A percentile compares a stretch with the other conserved stretches of the same genome.
Conservation (phyloP, 2,329 filamentous ascomycete genomes). For the Amphichorda felina region DNA sequence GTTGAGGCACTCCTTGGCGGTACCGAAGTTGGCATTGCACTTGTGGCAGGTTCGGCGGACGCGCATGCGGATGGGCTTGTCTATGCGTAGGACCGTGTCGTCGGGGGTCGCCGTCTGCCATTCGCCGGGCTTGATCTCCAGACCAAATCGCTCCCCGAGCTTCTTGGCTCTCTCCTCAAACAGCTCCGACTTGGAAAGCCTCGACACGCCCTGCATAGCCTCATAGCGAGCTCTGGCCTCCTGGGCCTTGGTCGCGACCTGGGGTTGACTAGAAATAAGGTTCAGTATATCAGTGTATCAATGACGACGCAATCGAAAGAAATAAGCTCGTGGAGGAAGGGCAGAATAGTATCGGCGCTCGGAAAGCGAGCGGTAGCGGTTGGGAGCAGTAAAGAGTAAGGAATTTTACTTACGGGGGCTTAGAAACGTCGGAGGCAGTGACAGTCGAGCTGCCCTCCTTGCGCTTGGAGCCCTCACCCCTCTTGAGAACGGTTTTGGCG, state of each 20-base stretch:
- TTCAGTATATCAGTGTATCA: background rate
- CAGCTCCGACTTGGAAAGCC: slow-evolving; percentile 35
- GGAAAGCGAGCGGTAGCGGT: no score
- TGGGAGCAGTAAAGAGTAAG: background rate
- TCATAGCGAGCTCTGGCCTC: slow-evolving; percentile 14
- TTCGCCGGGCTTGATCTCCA: slow-evolving; percentile 41
- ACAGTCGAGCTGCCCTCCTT: slow-evolving; percentile 10
- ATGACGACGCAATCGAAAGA: background rate
- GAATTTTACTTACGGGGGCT: background rate
- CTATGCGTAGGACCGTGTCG: slow-evolving; percentile 49
- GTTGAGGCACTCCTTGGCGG: slow-evolving; percentile 59
- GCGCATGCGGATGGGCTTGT: slow-evolving; percentile 68
- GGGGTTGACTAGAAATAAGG: background rate
- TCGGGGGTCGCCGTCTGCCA: slow-evolving; percentile 29
- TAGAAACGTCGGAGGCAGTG: background rate
- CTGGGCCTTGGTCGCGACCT: slow-evolving; percentile 3
- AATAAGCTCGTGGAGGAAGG: background rate
- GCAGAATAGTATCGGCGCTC: no score
- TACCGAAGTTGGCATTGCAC: slow-evolving; percentile 64
- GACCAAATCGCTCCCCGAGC: slow-evolving; percentile 40
- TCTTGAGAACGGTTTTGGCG: slow-evolving; percentile 38
- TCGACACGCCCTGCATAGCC: slow-evolving; percentile 18
- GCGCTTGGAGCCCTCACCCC: slow-evolving; percentile 21
- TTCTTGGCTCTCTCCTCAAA: slow-evolving; percentile 45
- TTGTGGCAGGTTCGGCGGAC: slow-evolving; percentile 71